These are phyloP conservation scores for Thermothelomyces thermophilus DNA, from an alignment of 2,329 filamentous ascomycete genomes.

Conservation along the genomic window DNA sequence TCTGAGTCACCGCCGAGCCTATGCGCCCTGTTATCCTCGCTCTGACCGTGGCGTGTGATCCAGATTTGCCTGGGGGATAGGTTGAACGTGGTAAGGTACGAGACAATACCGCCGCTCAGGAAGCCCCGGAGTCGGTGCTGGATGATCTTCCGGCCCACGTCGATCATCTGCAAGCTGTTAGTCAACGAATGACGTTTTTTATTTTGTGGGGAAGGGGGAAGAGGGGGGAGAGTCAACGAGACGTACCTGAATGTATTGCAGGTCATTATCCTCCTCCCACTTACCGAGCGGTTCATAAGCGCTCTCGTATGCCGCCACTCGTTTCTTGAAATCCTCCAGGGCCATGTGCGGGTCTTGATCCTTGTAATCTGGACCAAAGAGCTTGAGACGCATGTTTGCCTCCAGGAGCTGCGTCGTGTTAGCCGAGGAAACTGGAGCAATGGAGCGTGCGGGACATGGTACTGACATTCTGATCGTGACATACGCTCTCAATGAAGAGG, in stretches of 20 bases:
- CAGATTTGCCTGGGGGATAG: conserved; percentile 92
- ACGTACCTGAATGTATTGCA: conserved; percentile 80
- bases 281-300: conserved; percentile 86
- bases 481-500: conserved; percentile 91
- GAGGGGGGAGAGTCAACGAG: background rate
- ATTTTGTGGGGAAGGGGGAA: too few species aligned
- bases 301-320: conserved; percentile 88
- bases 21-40: conserved; percentile 75
- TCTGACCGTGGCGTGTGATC: conserved; percentile 95
- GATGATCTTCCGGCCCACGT: conserved; percentile 90
- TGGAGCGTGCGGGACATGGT: background rate
- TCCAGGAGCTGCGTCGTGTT: conserved; percentile 58
- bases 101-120: conserved; percentile 83
- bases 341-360: conserved; percentile 84
- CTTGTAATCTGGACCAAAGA: conserved; percentile 92
- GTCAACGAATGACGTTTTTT: too few species aligned
- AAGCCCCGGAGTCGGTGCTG: conserved; percentile 89
- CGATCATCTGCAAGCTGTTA: conserved; percentile 64
- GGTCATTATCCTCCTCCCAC: conserved; percentile 81
- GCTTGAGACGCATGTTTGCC: conserved; percentile 94
- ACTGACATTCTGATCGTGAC: conserved; percentile 64
- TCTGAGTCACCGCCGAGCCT: conserved; percentile 89
- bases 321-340: conserved; percentile 83
- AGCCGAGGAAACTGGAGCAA: background rate
- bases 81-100: conserved; percentile 95